A percentile compares a stretch with the other conserved stretches of the same genome.
Conservation (phyloP, 441 rosid genomes). For the Brassica balearica region DNA sequence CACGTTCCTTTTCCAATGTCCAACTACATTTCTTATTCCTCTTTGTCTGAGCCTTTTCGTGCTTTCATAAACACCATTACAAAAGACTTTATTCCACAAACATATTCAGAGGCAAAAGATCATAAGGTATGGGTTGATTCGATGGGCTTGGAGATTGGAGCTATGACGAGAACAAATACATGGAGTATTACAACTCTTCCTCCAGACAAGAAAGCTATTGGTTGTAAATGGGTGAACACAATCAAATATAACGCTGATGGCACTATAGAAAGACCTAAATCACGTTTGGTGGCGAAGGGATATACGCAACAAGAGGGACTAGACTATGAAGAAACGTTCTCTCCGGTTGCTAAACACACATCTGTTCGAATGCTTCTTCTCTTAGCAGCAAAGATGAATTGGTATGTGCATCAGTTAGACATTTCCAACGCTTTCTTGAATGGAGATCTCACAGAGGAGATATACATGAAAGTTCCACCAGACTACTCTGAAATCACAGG, state of each 20-base stretch:
- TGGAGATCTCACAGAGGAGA: neutral
- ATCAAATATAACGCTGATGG: neutral
- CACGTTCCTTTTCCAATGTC: neutral
- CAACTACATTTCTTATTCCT: neutral
- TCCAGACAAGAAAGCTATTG: neutral
- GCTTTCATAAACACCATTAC: neutral
- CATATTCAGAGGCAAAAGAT: neutral
- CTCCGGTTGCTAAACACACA: neutral
- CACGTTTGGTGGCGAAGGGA: fast-evolving
- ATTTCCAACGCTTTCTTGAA: neutral
- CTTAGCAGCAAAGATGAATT: neutral
- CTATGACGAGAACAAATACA: neutral
- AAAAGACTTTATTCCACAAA: neutral
- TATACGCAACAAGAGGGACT: neutral
- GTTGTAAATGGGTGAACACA: neutral
- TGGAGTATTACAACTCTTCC: neutral
- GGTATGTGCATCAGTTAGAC: neutral
- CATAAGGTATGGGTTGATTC: neutral
- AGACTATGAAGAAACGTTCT: neutral
- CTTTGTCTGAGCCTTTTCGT: neutral
- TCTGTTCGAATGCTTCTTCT: neutral
- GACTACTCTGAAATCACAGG: neutral
- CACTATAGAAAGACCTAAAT: neutral
- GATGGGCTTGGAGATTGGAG: neutral
- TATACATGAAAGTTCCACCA: neutral